These are phyloP conservation scores for Furcasterigmium sp. DNA, from an alignment of 2,329 filamentous ascomycete genomes.

Conservation along the genomic window DNA sequence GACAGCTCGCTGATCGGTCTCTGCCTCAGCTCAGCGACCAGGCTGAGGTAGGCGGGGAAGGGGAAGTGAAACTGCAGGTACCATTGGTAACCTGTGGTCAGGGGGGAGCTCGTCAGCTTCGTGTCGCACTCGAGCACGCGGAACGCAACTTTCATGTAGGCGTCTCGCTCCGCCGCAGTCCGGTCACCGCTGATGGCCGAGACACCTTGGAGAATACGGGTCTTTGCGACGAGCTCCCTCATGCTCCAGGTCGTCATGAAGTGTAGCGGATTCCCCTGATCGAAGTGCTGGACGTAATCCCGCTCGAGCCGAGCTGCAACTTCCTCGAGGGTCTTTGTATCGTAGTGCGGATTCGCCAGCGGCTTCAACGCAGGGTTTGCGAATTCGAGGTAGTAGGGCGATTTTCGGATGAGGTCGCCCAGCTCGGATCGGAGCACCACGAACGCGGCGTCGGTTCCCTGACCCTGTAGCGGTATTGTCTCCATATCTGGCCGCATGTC, in stretches of 20 bases:
- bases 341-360: conserved; percentile 15
- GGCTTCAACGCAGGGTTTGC: conserved; percentile 23
- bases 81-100: conserved; percentile 30
- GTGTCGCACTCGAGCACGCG: conserved; percentile 31
- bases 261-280: conserved; percentile 32
- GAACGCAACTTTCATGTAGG: conserved; percentile 22
- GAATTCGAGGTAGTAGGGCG: conserved; percentile 26
- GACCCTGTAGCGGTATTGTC: conserved; percentile 19
- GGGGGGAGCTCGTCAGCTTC: conserved; percentile 20
- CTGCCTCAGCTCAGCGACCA: conserved; percentile 26
- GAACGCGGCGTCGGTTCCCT: conserved; percentile 37
- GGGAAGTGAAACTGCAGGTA: conserved; percentile 29
- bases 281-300: conserved; percentile 36
- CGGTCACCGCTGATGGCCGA: conserved; percentile 12
- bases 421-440: conserved; percentile 32
- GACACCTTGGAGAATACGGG: conserved; percentile 41
- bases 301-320: conserved; percentile 37
- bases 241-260: conserved; percentile 31
- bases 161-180: conserved; percentile 21
- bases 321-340: conserved; percentile 20
- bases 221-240: conserved; percentile 39
- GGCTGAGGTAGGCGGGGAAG: conserved; percentile 32
- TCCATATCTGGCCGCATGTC: conserved; percentile 39
- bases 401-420: conserved; percentile 29
- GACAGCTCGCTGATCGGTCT: conserved; percentile 15